Evolutionary conservation across 2,329 filamentous ascomycete genomes (phyloP).

Genomic region (Zymoseptoria pseudotritici): DNA sequence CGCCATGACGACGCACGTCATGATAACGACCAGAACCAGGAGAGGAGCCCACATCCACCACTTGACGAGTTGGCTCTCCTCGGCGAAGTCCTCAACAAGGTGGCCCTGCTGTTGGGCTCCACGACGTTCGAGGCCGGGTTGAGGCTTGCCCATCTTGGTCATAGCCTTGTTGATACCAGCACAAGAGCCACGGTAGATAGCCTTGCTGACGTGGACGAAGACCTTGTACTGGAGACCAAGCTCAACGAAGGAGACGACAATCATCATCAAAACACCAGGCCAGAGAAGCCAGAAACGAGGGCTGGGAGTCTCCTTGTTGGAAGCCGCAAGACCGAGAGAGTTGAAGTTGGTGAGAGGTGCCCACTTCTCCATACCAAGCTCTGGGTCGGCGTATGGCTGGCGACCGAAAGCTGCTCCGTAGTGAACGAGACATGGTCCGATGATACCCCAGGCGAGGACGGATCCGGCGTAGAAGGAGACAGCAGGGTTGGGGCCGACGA

Average conservation of each 20-base stretch:
- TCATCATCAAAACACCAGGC: conserved; percentile 46
- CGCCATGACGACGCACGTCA: conserved; percentile 43
- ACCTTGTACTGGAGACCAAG: conserved; percentile 29
- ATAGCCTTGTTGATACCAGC: conserved; percentile 36
- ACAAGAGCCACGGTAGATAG: conserved; percentile 42
- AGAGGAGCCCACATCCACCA: conserved; percentile 48
- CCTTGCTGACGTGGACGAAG: conserved; percentile 42
- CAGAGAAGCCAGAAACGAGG: conserved; percentile 48
- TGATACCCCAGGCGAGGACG: conserved; percentile 50
- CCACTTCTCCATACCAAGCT: conserved; percentile 31
- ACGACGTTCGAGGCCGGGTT: conserved; percentile 37
- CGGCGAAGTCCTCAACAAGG: conserved; percentile 45
- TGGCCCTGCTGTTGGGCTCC: conserved; percentile 34
- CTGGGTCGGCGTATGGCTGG: conserved; percentile 12
- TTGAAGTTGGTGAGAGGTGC: conserved; percentile 34
- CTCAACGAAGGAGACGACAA: conserved; percentile 43
- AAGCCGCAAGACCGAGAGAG: conserved; percentile 31
- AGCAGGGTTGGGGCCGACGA: conserved; percentile 52
- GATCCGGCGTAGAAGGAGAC: conserved; percentile 52
- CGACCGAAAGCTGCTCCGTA: conserved; percentile 43
- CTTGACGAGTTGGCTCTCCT: conserved; percentile 42
- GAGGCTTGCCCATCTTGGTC: conserved; percentile 36
- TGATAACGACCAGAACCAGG: conserved; percentile 42
- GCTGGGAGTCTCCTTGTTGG: conserved; percentile 38
- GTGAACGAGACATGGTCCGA: conserved; percentile 50